These are phyloP conservation scores for Rubroboletus satanas DNA, from an alignment of 768 basidiomycete genomes.

Conservation along the genomic window DNA sequence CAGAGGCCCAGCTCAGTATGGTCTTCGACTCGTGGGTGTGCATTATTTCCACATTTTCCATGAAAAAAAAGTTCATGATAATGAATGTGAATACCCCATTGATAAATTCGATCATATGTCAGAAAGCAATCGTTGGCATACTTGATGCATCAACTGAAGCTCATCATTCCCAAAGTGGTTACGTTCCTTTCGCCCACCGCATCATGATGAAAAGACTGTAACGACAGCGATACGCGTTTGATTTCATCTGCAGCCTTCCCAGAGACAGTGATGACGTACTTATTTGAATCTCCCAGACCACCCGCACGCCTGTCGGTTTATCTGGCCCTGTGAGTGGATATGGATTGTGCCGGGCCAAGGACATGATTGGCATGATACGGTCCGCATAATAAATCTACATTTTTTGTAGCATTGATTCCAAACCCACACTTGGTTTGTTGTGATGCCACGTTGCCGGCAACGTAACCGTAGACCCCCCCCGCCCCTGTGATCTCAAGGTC, in stretches of 20 bases:
- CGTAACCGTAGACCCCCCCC: no score
- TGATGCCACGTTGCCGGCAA: no score
- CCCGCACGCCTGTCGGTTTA: neutral
- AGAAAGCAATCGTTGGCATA: neutral
- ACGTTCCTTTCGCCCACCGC: neutral
- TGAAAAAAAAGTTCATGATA: constrained; percentile 2
- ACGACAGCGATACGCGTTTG: neutral
- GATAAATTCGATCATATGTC: neutral
- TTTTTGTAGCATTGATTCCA: no score
- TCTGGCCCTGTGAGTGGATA: neutral
- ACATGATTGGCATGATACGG: no score
- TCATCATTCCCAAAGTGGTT: neutral
- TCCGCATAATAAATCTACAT: no score
- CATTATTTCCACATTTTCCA: neutral
- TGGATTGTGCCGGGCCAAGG: neutral
- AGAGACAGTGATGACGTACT: neutral
- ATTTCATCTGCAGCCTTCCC: neutral
- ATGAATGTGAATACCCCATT: constrained; percentile 7
- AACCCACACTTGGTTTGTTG: no score
- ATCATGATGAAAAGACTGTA: no score
- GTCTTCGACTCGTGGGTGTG: constrained; percentile 5
- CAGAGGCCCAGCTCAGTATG: constrained; percentile 5
- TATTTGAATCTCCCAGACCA: neutral
- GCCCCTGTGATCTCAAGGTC: no score
- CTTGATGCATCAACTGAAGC: neutral